Percentiles rank a stretch among this genome's conserved stretches.
phyloP scores from a whole-genome alignment of 2,329 filamentous ascomycete genomes.

The Aspergillus brunneoviolaceus region DNA sequence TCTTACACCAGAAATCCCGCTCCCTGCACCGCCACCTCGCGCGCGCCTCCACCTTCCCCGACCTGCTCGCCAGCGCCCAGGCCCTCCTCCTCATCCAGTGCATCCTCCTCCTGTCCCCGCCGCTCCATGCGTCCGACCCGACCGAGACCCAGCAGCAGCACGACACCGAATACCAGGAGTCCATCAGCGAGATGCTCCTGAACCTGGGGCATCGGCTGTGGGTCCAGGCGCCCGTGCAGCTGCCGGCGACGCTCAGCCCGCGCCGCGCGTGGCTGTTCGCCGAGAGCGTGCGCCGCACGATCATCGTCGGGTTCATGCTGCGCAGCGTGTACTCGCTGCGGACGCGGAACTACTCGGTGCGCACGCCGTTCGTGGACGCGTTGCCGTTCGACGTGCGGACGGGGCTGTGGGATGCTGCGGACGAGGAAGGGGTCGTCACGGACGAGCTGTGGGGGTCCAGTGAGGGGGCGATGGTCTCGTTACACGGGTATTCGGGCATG shows the following conservation, averaged over 20 bases:
- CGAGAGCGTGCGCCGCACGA: constrained; percentile 33
- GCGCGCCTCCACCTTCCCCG: constrained; percentile 21
- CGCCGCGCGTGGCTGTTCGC: constrained; percentile 33
- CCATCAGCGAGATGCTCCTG: constrained; percentile 18
- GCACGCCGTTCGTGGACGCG: constrained; percentile 30
- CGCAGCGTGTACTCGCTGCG: constrained; percentile 31
- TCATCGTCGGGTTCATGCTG: constrained; percentile 33
- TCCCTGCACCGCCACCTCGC: constrained; percentile 14
- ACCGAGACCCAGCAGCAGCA: too few species aligned
- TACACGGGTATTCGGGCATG: constrained; percentile 27
- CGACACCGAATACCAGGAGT: constrained; percentile 2
- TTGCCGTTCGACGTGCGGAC: constrained; percentile 31
- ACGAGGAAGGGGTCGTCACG: constrained; percentile 10
- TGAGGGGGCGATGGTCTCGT: constrained; percentile 23
- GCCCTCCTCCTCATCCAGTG: constrained; percentile 27
- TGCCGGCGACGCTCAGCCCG: constrained; percentile 24
- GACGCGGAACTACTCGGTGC: constrained; percentile 26
- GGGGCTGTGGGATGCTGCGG: constrained; percentile 25
- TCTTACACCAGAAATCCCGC: constrained; percentile 16
- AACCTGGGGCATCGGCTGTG: constrained; percentile 23
- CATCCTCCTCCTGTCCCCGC: constrained; percentile 18
- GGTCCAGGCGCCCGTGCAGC: constrained; percentile 26
- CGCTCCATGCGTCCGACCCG: constrained; percentile 10
- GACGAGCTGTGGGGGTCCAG: not conserved
- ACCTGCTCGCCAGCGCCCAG: constrained; percentile 26